A percentile compares a stretch with the other conserved stretches of the same genome.
These are phyloP conservation scores for Fusarium brevicatenulatum DNA, from an alignment of 2,329 filamentous ascomycete genomes.

Conservation along the genomic window DNA sequence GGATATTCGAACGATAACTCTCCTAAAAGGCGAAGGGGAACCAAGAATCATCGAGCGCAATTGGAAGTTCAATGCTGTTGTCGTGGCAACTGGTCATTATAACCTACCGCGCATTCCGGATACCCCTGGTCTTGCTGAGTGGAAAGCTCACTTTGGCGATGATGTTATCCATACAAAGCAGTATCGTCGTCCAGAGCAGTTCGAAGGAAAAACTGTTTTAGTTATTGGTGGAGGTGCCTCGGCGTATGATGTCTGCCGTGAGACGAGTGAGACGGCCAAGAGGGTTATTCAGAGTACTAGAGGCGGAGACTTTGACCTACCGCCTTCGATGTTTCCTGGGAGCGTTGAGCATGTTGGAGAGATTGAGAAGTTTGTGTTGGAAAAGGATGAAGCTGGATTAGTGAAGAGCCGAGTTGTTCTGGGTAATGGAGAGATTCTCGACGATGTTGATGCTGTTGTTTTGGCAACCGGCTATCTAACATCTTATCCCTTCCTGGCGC, in stretches of 20 bases:
- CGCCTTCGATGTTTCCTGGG: constrained; percentile 62
- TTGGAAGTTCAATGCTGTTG: constrained; percentile 69
- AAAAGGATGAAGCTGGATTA: neutral
- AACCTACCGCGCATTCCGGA: constrained; percentile 70
- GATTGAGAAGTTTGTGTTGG: constrained; percentile 55
- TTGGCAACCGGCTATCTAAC: constrained; percentile 76
- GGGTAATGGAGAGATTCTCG: constrained; percentile 61
- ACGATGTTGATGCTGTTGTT: constrained; percentile 69
- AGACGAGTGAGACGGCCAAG: constrained; percentile 51
- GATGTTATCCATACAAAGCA: constrained; percentile 75
- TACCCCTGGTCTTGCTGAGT: constrained; percentile 66
- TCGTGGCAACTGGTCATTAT: constrained; percentile 75
- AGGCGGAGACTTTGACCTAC: constrained; percentile 67
- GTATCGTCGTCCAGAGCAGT: constrained; percentile 71
- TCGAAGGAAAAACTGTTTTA: constrained; percentile 62
- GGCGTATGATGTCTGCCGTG: constrained; percentile 54
- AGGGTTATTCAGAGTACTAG: constrained; percentile 64
- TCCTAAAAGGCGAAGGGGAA: constrained; percentile 44
- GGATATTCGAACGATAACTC: constrained; percentile 60
- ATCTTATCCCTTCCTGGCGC: constrained; percentile 70
- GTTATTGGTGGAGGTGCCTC: constrained; percentile 64
- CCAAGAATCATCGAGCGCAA: constrained; percentile 45
- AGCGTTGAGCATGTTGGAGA: constrained; percentile 63
- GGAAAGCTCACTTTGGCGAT: constrained; percentile 64
- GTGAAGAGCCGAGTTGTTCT: constrained; percentile 64